A percentile compares a stretch with the other conserved stretches of the same genome.
Evolutionary conservation across 768 basidiomycete genomes (phyloP).

Genomic region (Kondoa subrosea): DNA sequence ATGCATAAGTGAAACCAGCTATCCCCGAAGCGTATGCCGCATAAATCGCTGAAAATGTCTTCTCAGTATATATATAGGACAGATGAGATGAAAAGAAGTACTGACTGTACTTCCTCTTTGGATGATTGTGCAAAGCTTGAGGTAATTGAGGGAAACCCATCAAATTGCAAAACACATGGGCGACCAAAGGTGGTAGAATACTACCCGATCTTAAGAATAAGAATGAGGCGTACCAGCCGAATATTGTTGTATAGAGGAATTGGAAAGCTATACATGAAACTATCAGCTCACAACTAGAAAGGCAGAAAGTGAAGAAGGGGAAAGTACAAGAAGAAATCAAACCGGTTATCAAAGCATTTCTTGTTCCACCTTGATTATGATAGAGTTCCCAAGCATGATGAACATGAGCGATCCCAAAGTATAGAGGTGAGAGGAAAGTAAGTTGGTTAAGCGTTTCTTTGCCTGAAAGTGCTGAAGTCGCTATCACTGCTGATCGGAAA

Average conservation of each 20-base stretch:
- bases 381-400: slow-evolving; percentile 86
- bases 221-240: slow-evolving; percentile 73
- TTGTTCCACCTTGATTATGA: slow-evolving; percentile 52
- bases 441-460: slow-evolving; percentile 40
- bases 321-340: slow-evolving; percentile 13
- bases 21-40: slow-evolving; percentile 47
- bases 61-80: slow-evolving; percentile 10
- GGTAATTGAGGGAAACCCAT: slow-evolving; percentile 70
- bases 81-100: slow-evolving; percentile 20
- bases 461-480: slow-evolving; percentile 53
- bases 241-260: slow-evolving; percentile 73
- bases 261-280: slow-evolving; percentile 56
- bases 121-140: slow-evolving; percentile 44
- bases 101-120: slow-evolving; percentile 42
- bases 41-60: slow-evolving; percentile 43
- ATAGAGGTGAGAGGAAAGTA: slow-evolving; percentile 64
- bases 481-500: slow-evolving; percentile 68
- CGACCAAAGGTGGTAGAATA: slow-evolving; percentile 53
- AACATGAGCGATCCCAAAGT: slow-evolving; percentile 77
- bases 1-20: slow-evolving; percentile 41
- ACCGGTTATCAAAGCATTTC: slow-evolving; percentile 49
- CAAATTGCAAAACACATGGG: slow-evolving; percentile 83
- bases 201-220: slow-evolving; percentile 64
- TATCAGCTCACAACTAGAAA: slow-evolving; percentile 11
- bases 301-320: neutral